phyloP scores from a whole-genome alignment of 1,284 basidiomycete species.

The Peniophora sp. region DNA sequence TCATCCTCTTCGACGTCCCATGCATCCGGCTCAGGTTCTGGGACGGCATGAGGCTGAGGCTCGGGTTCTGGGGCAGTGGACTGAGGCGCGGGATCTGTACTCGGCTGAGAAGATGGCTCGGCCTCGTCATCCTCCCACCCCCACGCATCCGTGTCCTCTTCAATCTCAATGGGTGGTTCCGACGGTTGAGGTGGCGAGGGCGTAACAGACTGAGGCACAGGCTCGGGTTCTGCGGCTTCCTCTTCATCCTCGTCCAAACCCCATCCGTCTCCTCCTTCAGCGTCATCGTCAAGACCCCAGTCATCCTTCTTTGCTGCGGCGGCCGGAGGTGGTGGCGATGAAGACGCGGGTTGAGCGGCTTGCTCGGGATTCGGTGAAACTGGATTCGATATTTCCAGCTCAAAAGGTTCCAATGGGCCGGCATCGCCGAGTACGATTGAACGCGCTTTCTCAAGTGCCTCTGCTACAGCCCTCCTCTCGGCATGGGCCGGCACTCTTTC shows the following conservation, averaged over 20 bases:
- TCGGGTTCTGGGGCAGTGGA: background rate
- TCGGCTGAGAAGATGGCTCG: background rate
- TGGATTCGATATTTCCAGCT: conserved; percentile 18
- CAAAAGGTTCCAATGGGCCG: conserved; percentile 1
- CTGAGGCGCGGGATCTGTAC: background rate
- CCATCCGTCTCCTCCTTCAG: conserved; percentile 38
- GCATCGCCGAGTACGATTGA: conserved; percentile 31
- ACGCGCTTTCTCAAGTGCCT: conserved; percentile 53
- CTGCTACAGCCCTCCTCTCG: conserved; percentile 57
- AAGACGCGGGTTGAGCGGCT: conserved; percentile 10
- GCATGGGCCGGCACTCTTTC: conserved; percentile 61
- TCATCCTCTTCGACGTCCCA: conserved; percentile 45
- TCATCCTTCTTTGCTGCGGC: conserved; percentile 22
- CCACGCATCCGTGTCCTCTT: conserved; percentile 48
- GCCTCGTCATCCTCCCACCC: conserved; percentile 51
- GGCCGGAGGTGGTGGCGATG: conserved; percentile 9
- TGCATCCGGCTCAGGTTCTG: conserved; percentile 13
- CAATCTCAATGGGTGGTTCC: conserved; percentile 2
- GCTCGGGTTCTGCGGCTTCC: conserved; percentile 14
- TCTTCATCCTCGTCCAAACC: conserved; percentile 47
- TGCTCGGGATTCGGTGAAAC: background rate
- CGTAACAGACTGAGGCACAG: conserved; percentile 15
- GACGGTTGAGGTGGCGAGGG: conserved; percentile 13
- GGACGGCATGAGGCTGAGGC: conserved; percentile 11
- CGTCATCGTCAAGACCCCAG: conserved; percentile 26